Conservation (phyloP, 208 protist genomes). For the Trypanosoma avium region DNA sequence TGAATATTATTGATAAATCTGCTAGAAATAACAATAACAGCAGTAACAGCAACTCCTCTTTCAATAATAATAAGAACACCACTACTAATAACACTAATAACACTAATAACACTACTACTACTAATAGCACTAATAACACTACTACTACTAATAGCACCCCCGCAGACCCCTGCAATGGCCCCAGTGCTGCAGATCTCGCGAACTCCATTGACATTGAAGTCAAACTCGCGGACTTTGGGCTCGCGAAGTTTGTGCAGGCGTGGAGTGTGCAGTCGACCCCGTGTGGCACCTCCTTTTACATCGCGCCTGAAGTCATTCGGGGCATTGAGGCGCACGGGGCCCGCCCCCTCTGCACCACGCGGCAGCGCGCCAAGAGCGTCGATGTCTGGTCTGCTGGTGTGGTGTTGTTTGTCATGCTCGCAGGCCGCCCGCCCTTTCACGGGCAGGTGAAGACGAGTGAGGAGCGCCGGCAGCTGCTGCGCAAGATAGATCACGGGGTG, state of each 20-base stretch:
- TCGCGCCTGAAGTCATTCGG: slow-evolving; percentile 86
- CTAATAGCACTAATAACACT: background rate
- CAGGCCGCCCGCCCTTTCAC: slow-evolving; percentile 81
- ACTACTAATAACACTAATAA: background rate
- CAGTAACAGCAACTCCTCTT: background rate
- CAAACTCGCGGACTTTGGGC: slow-evolving; percentile 88
- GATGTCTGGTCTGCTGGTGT: slow-evolving; percentile 89
- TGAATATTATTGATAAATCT: slow-evolving; percentile 44
- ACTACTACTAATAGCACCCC: background rate
- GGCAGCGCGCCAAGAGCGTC: slow-evolving; percentile 79
- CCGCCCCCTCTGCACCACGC: slow-evolving; percentile 75
- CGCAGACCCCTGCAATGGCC: too few relatives aligned
- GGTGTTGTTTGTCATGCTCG: slow-evolving; percentile 85
- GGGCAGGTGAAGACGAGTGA: slow-evolving; percentile 80
- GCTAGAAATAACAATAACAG: background rate
- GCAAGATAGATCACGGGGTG: slow-evolving; percentile 79
- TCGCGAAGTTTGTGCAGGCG: slow-evolving; percentile 86
- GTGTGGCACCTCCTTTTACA: slow-evolving; percentile 91
- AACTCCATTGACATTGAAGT: slow-evolving; percentile 69
- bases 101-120: background rate
- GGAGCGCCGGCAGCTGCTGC: slow-evolving; percentile 74
- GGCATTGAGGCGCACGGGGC: slow-evolving; percentile 84
- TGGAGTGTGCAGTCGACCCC: slow-evolving; percentile 81
- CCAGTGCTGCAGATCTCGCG: too few relatives aligned
- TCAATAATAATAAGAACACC: background rate